Evolutionary conservation across 768 basidiomycete species (phyloP), one percentile per base, ranked within the genome.

Genomic region (Termitomyces sp.): DNA sequence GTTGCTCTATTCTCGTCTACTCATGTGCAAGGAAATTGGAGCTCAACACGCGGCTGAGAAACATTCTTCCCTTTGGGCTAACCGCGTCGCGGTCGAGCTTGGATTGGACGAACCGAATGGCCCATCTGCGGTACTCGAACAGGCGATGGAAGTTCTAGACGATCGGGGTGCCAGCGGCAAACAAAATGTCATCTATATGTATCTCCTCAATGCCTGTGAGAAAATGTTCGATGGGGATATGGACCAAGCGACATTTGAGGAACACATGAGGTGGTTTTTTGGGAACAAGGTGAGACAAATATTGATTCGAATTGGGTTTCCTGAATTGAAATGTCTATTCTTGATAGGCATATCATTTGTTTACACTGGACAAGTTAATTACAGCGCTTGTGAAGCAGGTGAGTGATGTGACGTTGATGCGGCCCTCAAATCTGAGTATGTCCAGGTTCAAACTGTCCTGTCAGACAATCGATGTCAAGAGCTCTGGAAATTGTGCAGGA

Each of bases 241-340:
- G 60, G 97, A 98, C 71, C 91, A 89, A 68, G 75, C 81, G n/a
- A 85, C 87, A 22, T 98, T 95, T 66, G 96, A 98, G 71, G 97
- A 98, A 70, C 92, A 93, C 67, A 86, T 98, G 85, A 78, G 97
- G 63, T 92, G 93, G 84, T 91, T 95, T 75, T 95, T 93, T 75
- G 91, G 92, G 34, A 93, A 86, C 61, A 88, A 87, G 82, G 89
- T 89, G 72, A 62, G 79, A 5, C n/a, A 27, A 55, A 50, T 13
- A 3, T 37, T 24, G 41, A 18, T 63, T 51, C 58, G 45, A 56
- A 57, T 61, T 54, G 60, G 61, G 22, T 41, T 11, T 54, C 22
- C 22, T 58, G 59, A 55, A 46, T 58, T 48, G 50, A 41, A 60
- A 60, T 31, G 49, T 41, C 71, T 71, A 70, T 73, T 55, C 37